Percentiles rank a stretch among this genome's conserved stretches.
These are phyloP conservation scores for Reticulomyxa filosa DNA, from an alignment of 78 protist species.

Conservation along the genomic window DNA sequence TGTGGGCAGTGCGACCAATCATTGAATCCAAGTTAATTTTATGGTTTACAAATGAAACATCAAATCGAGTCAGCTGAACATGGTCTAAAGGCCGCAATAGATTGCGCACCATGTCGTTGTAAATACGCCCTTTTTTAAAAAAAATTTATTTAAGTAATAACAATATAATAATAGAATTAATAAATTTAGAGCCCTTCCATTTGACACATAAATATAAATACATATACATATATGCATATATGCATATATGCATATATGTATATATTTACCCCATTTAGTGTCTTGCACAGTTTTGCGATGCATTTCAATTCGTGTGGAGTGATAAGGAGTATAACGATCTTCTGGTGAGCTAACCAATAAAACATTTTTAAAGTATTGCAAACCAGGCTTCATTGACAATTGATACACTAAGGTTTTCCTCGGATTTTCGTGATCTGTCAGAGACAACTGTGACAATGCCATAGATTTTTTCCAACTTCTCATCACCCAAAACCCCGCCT, in stretches of 20 bases:
- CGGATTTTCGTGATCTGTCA: too few species aligned
- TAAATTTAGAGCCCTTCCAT: not conserved
- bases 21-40: not conserved
- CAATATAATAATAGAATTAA: too few species aligned
- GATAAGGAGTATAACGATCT: not conserved
- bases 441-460: too few species aligned
- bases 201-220: not conserved
- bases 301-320: constrained; percentile 2
- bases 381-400: too few species aligned
- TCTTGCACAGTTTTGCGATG: not conserved
- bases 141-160: too few species aligned
- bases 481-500: not conserved
- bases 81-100: not conserved
- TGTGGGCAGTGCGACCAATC: constrained; percentile 4
- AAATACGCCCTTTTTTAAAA: too few species aligned
- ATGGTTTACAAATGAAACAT: constrained; percentile 1
- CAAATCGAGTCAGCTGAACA: not conserved
- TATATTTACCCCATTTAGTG: not conserved
- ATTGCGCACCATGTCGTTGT: too few species aligned
- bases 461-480: too few species aligned
- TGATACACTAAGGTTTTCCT: too few species aligned
- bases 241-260: not conserved
- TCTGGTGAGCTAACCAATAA: too few species aligned
- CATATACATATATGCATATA: not conserved
- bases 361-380: too few species aligned